A percentile compares a stretch with the other conserved stretches of the same genome.
These are phyloP conservation scores for Yarrowia phangngaensis DNA, from an alignment of 805 yeast species.

Conservation along the genomic window DNA sequence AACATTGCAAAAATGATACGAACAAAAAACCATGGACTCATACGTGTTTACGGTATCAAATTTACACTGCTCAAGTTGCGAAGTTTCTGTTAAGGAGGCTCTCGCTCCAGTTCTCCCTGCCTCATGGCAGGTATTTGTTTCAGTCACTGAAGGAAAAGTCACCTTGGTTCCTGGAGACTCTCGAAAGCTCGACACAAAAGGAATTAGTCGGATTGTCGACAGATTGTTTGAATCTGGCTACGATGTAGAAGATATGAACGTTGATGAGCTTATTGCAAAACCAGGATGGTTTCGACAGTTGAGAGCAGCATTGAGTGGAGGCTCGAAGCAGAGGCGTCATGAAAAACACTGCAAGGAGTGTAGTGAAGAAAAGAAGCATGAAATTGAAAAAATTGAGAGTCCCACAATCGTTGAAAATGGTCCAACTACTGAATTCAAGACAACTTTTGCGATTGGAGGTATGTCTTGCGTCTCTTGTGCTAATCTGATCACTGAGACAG, in stretches of 20 bases:
- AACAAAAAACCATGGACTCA: slow-evolving; percentile 1
- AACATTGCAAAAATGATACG: no score
- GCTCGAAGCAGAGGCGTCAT: slow-evolving; percentile 8
- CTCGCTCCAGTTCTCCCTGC: slow-evolving; percentile 11
- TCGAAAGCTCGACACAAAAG: slow-evolving; percentile 7
- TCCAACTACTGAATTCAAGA: slow-evolving; percentile 8
- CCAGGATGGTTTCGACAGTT: slow-evolving; percentile 25
- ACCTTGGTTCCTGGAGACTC: slow-evolving; percentile 16
- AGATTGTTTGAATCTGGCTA: slow-evolving; percentile 10
- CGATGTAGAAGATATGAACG: slow-evolving; percentile 35
- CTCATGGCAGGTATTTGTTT: slow-evolving; percentile 18
- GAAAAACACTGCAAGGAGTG: slow-evolving; percentile 20
- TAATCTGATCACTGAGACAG: slow-evolving; percentile 47
- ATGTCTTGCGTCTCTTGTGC: slow-evolving; percentile 69
- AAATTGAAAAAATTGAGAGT: background rate
- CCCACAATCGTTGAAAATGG: slow-evolving; percentile 5
- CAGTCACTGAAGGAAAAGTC: slow-evolving; percentile 16
- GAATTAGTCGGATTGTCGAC: background rate
- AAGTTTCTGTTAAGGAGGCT: slow-evolving; percentile 12
- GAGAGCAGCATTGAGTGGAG: slow-evolving; percentile 5
- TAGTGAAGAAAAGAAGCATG: slow-evolving; percentile 2
- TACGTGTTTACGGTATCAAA: slow-evolving; percentile 14
- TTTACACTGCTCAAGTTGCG: slow-evolving; percentile 21
- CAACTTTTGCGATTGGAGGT: slow-evolving; percentile 45
- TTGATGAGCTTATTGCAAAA: slow-evolving; percentile 29